A percentile compares a stretch with the other conserved stretches of the same genome.
Evolutionary conservation across 2,329 filamentous ascomycete species (phyloP).

Genomic region (Sporothrix phasma): DNA sequence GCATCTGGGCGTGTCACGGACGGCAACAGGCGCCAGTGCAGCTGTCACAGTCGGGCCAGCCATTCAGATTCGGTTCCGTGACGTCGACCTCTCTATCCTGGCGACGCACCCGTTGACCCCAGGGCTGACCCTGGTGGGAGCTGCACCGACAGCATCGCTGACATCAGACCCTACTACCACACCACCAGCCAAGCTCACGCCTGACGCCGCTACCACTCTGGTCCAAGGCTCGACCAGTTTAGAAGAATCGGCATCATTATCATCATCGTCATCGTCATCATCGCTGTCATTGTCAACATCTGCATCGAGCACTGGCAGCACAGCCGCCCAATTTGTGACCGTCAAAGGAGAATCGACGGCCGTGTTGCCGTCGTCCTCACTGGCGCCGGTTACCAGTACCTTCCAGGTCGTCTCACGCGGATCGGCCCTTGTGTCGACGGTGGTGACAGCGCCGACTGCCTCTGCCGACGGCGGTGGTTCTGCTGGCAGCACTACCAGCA

Average conservation of each 20-base stretch:
- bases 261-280: neutral
- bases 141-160: neutral
- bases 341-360: neutral
- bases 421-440: neutral
- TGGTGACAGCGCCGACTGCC: neutral
- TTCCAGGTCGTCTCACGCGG: neutral
- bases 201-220: neutral
- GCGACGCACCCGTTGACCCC: conserved; percentile 31
- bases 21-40: conserved; percentile 17
- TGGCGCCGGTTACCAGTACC: neutral
- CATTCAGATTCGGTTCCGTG: conserved; percentile 31
- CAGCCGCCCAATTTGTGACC: neutral
- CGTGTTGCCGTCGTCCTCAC: neutral
- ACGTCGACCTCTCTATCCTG: conserved; percentile 26
- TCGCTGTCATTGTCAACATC: neutral
- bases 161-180: neutral
- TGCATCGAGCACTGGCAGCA: neutral
- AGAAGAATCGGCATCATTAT: neutral
- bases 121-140: conserved; percentile 21
- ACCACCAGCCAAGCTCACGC: neutral
- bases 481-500: neutral
- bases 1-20: conserved; percentile 28
- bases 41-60: conserved; percentile 28
- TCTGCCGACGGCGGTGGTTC: neutral
- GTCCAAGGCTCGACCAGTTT: neutral